phyloP scores from a whole-genome alignment of 2,329 filamentous ascomycete genomes.

The Hymenoscyphus occultus region DNA sequence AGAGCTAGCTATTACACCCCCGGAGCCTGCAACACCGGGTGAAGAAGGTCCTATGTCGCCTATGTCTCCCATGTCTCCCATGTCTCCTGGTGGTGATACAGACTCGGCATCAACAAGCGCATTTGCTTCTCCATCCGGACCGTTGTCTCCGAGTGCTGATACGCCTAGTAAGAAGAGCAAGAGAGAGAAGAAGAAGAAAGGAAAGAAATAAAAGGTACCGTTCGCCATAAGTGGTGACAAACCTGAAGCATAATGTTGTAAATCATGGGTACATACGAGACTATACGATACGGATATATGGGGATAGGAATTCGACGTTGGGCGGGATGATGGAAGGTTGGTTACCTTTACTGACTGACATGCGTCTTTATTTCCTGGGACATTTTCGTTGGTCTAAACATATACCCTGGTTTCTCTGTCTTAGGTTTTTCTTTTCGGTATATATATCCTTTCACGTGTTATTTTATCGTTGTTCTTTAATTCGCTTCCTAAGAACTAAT shows the following conservation, averaged over 20 bases:
- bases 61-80: background rate
- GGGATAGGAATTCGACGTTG: background rate
- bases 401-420: background rate
- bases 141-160: background rate
- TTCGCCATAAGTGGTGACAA: constrained; percentile 17
- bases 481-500: background rate
- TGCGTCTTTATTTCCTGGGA: background rate
- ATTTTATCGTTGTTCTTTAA: background rate
- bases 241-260: constrained; percentile 10
- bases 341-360: background rate
- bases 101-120: constrained; percentile 14
- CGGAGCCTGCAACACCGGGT: background rate
- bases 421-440: background rate
- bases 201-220: constrained; percentile 20
- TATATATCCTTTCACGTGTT: background rate
- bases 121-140: constrained; percentile 13
- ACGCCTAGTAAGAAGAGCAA: constrained; percentile 10
- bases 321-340: background rate
- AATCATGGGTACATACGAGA: background rate
- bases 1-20: background rate
- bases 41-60: background rate
- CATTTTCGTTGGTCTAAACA: background rate
- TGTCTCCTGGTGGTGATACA: constrained; percentile 5
- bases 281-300: background rate
- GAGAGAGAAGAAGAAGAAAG: constrained; percentile 19